Conservation (phyloP, 768 basidiomycete genomes). For the Ramaria sp. region DNA sequence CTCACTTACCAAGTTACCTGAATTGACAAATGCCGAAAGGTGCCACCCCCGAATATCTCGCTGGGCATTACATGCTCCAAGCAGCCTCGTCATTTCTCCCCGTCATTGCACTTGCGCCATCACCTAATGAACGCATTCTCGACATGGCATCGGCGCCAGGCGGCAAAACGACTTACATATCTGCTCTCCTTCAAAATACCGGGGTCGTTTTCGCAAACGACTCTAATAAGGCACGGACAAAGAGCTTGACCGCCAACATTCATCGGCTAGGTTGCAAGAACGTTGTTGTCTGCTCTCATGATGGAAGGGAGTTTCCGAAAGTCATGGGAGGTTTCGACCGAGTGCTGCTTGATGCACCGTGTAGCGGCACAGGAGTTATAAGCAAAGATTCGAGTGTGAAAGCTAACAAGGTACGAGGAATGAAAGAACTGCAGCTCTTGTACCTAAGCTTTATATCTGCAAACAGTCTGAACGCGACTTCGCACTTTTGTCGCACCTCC, state of each 20-base stretch:
- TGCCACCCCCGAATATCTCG: constrained; percentile 97
- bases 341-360: constrained; percentile 94
- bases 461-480: constrained; percentile 88
- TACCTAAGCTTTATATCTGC: not conserved
- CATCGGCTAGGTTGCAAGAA: constrained; percentile 98
- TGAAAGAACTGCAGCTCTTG: constrained; percentile 1
- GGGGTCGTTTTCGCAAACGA: constrained; percentile 98
- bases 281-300: constrained; percentile 93
- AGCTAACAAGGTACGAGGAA: constrained; percentile 76
- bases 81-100: constrained; percentile 99
- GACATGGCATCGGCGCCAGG: constrained; percentile 99
- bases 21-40: constrained; percentile 27
- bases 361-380: constrained; percentile 97
- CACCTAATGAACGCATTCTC: constrained; percentile 86
- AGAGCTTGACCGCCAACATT: constrained; percentile 92
- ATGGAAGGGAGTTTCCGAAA: constrained; percentile 95
- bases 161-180: constrained; percentile 96
- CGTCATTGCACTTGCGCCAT: constrained; percentile 88
- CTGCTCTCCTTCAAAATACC: constrained; percentile 93
- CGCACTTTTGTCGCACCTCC: constrained; percentile 88
- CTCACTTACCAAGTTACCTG: not conserved
- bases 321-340: constrained; percentile 98
- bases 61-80: constrained; percentile 99
- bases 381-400: constrained; percentile 97
- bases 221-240: constrained; percentile 86